Percentiles rank a stretch among this genome's conserved stretches.
Evolutionary conservation across 306 rosid genomes (phyloP).

Genomic region (Calophaca sinica): DNA sequence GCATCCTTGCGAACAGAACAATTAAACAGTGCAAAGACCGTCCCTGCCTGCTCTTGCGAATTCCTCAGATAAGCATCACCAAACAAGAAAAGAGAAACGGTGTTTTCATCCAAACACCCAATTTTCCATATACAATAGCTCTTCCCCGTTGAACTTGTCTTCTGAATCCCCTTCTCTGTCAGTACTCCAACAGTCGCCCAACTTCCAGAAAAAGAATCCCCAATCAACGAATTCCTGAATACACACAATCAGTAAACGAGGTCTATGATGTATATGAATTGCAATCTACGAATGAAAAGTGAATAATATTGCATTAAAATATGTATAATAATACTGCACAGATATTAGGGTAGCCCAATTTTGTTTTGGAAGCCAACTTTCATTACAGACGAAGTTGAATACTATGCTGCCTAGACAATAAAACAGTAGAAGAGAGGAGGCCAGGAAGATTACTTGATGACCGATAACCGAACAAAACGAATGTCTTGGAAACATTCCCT

Average conservation of each 20-base stretch:
- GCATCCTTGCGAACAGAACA: conserved; percentile 79
- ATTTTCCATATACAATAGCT: conserved; percentile 76
- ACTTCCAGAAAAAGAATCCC: conserved; percentile 77
- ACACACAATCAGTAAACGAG: conserved; percentile 7
- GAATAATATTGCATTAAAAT: neutral
- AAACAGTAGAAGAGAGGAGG: conserved; percentile 18
- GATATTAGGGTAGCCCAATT: neutral
- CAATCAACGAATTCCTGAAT: conserved; percentile 73
- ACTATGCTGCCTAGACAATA: conserved; percentile 6
- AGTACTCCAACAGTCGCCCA: conserved; percentile 92
- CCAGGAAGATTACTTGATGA: conserved; percentile 65
- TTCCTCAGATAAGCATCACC: conserved; percentile 86
- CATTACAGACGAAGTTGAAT: neutral
- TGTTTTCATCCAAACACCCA: conserved; percentile 76
- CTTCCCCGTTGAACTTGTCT: conserved; percentile 76
- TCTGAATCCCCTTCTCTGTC: conserved; percentile 77
- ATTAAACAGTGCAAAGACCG: conserved; percentile 77
- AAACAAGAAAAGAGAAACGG: conserved; percentile 78
- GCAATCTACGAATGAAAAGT: neutral
- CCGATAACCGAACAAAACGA: conserved; percentile 79
- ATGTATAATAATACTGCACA: neutral
- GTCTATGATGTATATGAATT: neutral
- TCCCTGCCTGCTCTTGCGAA: conserved; percentile 65
- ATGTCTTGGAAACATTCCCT: conserved; percentile 72
- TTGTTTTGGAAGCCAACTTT: neutral